Conservation (phyloP, 2,329 filamentous ascomycete species). For the Grosmannia serpens region DNA sequence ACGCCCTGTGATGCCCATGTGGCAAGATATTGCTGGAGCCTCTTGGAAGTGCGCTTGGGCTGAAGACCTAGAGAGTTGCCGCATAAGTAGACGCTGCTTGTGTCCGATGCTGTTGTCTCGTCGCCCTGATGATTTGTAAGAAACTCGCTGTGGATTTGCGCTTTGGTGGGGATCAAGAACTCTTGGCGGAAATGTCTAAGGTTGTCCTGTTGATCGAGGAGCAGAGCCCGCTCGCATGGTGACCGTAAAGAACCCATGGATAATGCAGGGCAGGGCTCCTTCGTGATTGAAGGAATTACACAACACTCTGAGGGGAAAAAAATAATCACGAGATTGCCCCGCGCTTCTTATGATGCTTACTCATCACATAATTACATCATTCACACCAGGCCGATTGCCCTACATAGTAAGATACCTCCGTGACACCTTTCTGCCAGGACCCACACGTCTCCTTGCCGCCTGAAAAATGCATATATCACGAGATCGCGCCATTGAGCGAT, state of each 20-base stretch:
- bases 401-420: too few relatives aligned
- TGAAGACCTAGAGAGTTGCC: constrained; percentile 85
- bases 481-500: too few relatives aligned
- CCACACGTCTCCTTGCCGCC: too few relatives aligned
- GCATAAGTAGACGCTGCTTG: constrained; percentile 58
- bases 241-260: constrained; percentile 2
- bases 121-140: not conserved
- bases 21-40: constrained; percentile 62
- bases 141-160: constrained; percentile 11
- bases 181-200: constrained; percentile 51
- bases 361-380: too few relatives aligned
- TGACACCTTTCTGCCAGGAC: too few relatives aligned
- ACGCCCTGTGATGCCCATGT: constrained; percentile 82
- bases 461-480: too few relatives aligned
- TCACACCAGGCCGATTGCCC: too few relatives aligned
- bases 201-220: constrained; percentile 48
- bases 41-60: constrained; percentile 54
- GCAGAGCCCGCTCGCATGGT: constrained; percentile 30
- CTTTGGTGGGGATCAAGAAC: constrained; percentile 67
- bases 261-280: not conserved
- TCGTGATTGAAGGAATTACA: not conserved
- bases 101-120: constrained; percentile 15
- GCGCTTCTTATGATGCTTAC: too few relatives aligned
- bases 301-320: not conserved
- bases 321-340: not conserved